Evolutionary conservation across 495 filamentous ascomycete genomes (phyloP).

Genomic region (Mycothermus thermophilus): DNA sequence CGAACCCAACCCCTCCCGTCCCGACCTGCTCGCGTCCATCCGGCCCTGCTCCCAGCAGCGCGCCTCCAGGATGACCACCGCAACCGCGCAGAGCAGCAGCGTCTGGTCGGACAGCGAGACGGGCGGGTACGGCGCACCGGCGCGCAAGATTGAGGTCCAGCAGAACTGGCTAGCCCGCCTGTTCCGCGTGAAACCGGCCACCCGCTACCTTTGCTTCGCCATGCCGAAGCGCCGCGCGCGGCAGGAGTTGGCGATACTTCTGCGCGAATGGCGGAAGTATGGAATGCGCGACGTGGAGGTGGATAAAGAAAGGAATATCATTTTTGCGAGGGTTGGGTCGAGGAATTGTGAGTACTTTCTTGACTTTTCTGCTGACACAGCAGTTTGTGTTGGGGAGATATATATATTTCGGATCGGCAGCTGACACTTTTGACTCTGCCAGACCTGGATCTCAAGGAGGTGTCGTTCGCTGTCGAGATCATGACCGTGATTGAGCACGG

Average conservation of each 20-base stretch:
- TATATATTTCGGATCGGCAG: no score
- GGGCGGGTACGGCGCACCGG: no score
- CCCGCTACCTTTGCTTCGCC: constrained; percentile 56
- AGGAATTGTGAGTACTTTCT: constrained; percentile 53
- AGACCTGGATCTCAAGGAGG: constrained; percentile 64
- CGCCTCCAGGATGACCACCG: constrained; percentile 4
- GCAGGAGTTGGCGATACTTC: constrained; percentile 56
- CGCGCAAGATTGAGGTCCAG: constrained; percentile 41
- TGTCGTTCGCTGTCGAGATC: constrained; percentile 68
- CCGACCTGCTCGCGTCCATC: no score
- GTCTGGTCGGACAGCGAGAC: constrained; percentile 13
- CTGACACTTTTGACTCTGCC: no score
- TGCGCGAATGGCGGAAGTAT: constrained; percentile 65
- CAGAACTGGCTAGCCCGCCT: constrained; percentile 79
- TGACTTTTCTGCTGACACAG: background rate
- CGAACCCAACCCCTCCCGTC: no score
- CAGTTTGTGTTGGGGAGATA: no score
- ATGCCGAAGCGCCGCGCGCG: constrained; percentile 53
- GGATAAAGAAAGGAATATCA: constrained; percentile 55
- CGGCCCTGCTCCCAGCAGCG: no score
- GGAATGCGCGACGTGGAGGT: constrained; percentile 65
- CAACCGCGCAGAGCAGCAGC: constrained; percentile 1
- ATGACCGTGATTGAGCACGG: constrained; percentile 75
- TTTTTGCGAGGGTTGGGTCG: constrained; percentile 60
- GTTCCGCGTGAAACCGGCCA: constrained; percentile 77